These are phyloP conservation scores for Acacia crassicarpa DNA, from an alignment of 306 rosid species.

Conservation along the genomic window DNA sequence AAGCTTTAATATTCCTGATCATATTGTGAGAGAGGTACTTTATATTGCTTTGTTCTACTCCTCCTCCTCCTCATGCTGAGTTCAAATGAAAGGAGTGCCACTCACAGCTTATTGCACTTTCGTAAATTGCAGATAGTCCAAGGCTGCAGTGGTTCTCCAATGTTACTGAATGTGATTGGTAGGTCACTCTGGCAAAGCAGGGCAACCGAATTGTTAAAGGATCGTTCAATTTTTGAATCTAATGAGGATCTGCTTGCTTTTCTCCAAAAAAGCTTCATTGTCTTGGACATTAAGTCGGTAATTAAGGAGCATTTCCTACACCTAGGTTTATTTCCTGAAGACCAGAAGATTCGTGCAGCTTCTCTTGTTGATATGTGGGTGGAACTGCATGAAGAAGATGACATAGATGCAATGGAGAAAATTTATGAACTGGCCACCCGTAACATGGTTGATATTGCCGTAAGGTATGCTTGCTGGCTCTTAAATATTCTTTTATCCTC, in stretches of 20 bases:
- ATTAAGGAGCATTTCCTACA: constrained; percentile 59
- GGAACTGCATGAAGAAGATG: constrained; percentile 46
- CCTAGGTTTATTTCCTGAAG: constrained; percentile 69
- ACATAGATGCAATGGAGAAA: constrained; percentile 34
- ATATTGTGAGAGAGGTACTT: constrained; percentile 48
- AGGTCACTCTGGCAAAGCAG: constrained; percentile 44
- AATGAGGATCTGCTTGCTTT: constrained; percentile 27
- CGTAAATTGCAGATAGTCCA: constrained; percentile 50
- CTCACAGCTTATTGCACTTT: background rate
- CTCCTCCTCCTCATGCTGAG: background rate
- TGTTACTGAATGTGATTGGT: constrained; percentile 52
- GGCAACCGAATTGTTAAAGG: constrained; percentile 32
- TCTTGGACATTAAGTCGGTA: constrained; percentile 19
- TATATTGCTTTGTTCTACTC: background rate
- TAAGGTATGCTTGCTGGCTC: constrained; percentile 47
- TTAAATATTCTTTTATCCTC: background rate
- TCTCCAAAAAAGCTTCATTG: constrained; percentile 53
- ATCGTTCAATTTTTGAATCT: constrained; percentile 34
- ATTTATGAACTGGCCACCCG: constrained; percentile 33
- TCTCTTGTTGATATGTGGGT: constrained; percentile 65
- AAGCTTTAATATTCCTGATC: constrained; percentile 31
- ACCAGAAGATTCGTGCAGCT: constrained; percentile 59
- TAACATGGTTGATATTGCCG: constrained; percentile 43
- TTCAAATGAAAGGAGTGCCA: background rate
- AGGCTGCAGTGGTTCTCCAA: constrained; percentile 54